These are phyloP conservation scores for Penicillium sclerotiorum DNA, from an alignment of 2,329 filamentous ascomycete genomes.

Conservation along the genomic window DNA sequence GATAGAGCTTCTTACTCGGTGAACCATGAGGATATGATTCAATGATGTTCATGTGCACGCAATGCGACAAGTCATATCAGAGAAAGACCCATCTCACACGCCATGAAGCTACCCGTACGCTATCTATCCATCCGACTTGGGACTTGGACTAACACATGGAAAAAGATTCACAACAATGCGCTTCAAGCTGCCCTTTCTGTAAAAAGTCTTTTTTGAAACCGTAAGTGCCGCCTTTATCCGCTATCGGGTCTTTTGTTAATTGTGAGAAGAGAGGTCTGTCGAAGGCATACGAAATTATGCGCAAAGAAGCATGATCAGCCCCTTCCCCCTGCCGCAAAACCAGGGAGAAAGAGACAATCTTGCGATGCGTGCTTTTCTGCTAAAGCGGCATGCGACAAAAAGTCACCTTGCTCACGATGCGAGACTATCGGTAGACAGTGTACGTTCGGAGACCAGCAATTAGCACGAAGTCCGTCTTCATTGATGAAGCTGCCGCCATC, in stretches of 20 bases:
- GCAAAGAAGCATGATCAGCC: conserved; percentile 34
- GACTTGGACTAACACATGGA: conserved; percentile 8
- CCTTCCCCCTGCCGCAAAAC: conserved; percentile 28
- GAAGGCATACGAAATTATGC: conserved; percentile 33
- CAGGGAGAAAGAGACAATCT: conserved; percentile 33
- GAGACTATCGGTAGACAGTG: conserved; percentile 23
- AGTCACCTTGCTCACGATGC: conserved; percentile 30
- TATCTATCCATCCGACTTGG: neutral
- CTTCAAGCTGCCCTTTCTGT: conserved; percentile 33
- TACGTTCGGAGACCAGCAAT: conserved; percentile 14
- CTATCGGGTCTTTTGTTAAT: neutral
- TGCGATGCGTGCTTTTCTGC: conserved; percentile 31
- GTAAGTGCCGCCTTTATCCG: conserved; percentile 10
- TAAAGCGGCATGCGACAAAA: conserved; percentile 31
- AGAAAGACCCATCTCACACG: conserved; percentile 32
- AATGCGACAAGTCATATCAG: conserved; percentile 33
- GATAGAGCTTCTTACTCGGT: neutral
- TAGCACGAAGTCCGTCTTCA: neutral
- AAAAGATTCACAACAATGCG: conserved; percentile 26
- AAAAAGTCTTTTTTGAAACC: conserved; percentile 33
- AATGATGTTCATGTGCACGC: conserved; percentile 31
- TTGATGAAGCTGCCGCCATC: conserved; percentile 7
- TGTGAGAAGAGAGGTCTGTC: conserved; percentile 29
- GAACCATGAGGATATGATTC: neutral
- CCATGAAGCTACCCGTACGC: conserved; percentile 33